Percentiles rank a stretch among this genome's conserved stretches.
phyloP scores from a whole-genome alignment of 306 rosid species.

The Sesbania bispinosa region DNA sequence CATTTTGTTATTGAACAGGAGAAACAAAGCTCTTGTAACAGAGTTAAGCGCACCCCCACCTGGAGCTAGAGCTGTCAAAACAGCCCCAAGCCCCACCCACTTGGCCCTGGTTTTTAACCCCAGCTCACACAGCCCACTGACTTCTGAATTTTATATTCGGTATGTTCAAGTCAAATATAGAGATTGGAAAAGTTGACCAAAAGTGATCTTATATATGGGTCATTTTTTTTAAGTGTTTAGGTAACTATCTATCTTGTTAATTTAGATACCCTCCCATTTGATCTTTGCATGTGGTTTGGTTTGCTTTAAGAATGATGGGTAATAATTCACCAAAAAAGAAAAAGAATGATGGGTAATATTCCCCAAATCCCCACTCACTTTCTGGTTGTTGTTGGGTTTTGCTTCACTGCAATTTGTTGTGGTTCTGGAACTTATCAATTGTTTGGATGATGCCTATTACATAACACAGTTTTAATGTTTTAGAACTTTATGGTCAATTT shows the following conservation, averaged over 20 bases:
- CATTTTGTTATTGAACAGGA: conserved; percentile 37
- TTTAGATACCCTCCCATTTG: neutral
- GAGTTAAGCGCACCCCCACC: conserved; percentile 62
- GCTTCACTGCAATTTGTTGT: neutral
- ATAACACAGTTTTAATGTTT: conserved; percentile 3
- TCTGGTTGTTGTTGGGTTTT: neutral
- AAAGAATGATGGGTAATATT: no score
- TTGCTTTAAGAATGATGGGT: neutral
- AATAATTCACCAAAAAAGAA: no score
- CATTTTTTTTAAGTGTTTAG: neutral
- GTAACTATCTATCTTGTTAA: neutral
- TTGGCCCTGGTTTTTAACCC: no score
- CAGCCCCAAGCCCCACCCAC: no score
- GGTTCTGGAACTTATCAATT: conserved; percentile 9
- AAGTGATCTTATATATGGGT: conserved; percentile 1
- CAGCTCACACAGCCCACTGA: no score
- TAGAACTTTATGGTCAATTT: neutral
- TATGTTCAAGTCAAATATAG: no score
- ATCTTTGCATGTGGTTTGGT: conserved; percentile 21
- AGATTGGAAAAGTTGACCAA: no score
- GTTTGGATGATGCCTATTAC: neutral
- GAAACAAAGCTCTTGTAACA: conserved; percentile 65
- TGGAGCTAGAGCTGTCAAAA: no score
- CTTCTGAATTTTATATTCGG: no score
- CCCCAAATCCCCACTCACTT: no score